Percentiles rank a stretch among this genome's conserved stretches.
These are phyloP conservation scores for Orbilia ellipsospora DNA, from an alignment of 2,329 filamentous ascomycete species.

Conservation along the genomic window DNA sequence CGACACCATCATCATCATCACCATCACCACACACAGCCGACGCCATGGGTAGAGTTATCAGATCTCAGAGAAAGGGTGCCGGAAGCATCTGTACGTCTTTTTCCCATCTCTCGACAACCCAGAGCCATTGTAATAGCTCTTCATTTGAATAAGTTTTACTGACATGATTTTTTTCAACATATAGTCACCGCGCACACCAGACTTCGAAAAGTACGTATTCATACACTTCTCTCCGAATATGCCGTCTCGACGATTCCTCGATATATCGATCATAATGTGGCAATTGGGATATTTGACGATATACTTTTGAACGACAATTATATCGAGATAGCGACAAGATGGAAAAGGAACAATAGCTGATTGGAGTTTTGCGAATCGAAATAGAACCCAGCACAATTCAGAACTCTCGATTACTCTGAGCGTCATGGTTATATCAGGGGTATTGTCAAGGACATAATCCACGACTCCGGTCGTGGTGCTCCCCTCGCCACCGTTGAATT, in stretches of 20 bases:
- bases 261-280: too few relatives aligned
- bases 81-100: conserved; percentile 54
- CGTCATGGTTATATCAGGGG: conserved; percentile 97
- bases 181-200: conserved; percentile 79
- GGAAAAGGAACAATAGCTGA: conserved; percentile 22
- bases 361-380: conserved; percentile 18
- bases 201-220: conserved; percentile 80
- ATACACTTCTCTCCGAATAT: neutral
- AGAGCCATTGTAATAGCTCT: neutral
- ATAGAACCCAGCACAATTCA: conserved; percentile 82
- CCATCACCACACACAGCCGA: conserved; percentile 43
- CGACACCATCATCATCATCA: neutral
- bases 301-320: neutral
- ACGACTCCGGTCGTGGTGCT: conserved; percentile 98
- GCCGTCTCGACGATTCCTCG: too few relatives aligned
- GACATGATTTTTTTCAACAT: conserved; percentile 14
- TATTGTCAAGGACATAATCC: conserved; percentile 98
- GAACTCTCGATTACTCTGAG: conserved; percentile 95
- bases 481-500: conserved; percentile 96
- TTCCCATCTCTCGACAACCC: neutral
- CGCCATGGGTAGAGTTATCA: conserved; percentile 56
- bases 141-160: conserved; percentile 5
- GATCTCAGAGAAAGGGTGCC: conserved; percentile 53
- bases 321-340: neutral
- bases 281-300: neutral